Conservation (phyloP, 306 rosid genomes). For the Potentilla sterilis region DNA sequence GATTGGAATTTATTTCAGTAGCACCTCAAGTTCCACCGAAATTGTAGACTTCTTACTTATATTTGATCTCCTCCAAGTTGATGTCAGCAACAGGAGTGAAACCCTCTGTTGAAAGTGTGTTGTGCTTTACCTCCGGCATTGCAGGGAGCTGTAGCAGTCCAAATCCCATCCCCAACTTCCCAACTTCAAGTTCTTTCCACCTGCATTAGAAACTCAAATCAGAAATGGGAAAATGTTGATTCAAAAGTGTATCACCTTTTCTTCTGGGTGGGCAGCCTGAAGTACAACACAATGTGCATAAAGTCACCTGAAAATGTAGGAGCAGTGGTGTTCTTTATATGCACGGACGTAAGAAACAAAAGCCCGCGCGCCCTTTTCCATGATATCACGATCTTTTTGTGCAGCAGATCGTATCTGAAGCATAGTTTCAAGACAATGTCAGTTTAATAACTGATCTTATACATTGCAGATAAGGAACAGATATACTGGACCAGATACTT, state of each 20-base stretch:
- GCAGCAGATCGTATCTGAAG: slow-evolving; percentile 70
- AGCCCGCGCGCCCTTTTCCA: slow-evolving; percentile 88
- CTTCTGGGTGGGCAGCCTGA: neutral
- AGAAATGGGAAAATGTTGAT: slow-evolving; percentile 7
- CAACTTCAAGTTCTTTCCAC: slow-evolving; percentile 95
- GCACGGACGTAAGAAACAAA: slow-evolving; percentile 91
- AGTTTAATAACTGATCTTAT: neutral
- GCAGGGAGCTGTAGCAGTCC: slow-evolving; percentile 88
- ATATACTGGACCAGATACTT: neutral
- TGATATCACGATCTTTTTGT: slow-evolving; percentile 79
- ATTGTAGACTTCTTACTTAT: slow-evolving; percentile 48
- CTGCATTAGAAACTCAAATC: slow-evolving; percentile 28
- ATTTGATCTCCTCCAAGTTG: slow-evolving; percentile 72
- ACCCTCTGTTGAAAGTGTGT: slow-evolving; percentile 71
- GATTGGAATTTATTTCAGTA: neutral
- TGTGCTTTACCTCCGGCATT: slow-evolving; percentile 72
- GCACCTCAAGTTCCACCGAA: neutral
- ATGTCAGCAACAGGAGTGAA: slow-evolving; percentile 69
- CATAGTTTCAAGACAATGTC: slow-evolving; percentile 16
- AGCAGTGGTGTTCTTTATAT: slow-evolving; percentile 85
- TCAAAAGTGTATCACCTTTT: neutral
- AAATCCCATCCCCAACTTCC: slow-evolving; percentile 81
- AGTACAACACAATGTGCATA: neutral
- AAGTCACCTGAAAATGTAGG: slow-evolving; percentile 75
- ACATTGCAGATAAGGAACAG: neutral